Conservation (phyloP, 2,329 filamentous ascomycete species). For the Aspergillus sp. region DNA sequence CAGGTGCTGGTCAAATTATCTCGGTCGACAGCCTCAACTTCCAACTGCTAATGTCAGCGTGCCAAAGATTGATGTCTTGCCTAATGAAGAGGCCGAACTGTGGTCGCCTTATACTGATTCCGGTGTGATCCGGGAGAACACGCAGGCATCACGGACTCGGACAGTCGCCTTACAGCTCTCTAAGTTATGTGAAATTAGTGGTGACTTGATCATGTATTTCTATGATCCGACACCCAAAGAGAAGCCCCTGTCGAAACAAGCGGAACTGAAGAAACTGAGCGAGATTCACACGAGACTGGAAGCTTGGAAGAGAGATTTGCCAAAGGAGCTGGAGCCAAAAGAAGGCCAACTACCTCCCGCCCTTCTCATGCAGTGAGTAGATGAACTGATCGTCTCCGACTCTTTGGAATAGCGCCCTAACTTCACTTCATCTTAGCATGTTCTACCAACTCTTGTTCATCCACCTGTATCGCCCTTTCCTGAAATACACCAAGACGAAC, state of each 20-base stretch:
- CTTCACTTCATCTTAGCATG: conserved; percentile 62
- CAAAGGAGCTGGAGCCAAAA: conserved; percentile 81
- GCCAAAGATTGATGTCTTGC: conserved; percentile 87
- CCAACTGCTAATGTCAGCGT: conserved; percentile 77
- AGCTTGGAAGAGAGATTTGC: conserved; percentile 80
- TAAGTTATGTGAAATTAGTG: conserved; percentile 87
- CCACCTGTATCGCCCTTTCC: conserved; percentile 89
- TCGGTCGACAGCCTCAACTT: conserved; percentile 85
- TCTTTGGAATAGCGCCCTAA: conserved; percentile 15
- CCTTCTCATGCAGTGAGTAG: conserved; percentile 76
- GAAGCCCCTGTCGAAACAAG: conserved; percentile 67
- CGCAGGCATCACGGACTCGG: conserved; percentile 79
- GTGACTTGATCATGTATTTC: conserved; percentile 83
- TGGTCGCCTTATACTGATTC: conserved; percentile 90
- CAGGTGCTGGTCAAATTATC: conserved; percentile 92
- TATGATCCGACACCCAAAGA: conserved; percentile 74
- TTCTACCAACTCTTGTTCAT: conserved; percentile 96
- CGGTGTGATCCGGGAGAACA: conserved; percentile 69
- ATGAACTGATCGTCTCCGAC: background rate
- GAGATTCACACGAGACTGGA: conserved; percentile 88
- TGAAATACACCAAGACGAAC: conserved; percentile 79
- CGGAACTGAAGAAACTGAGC: conserved; percentile 87
- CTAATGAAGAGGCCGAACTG: conserved; percentile 76
- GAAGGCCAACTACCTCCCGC: conserved; percentile 88
- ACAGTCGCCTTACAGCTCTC: conserved; percentile 79